A percentile compares a stretch with the other conserved stretches of the same genome.
phyloP scores from a whole-genome alignment of 768 basidiomycete species.

The Hebeloma cylindrosporum region DNA sequence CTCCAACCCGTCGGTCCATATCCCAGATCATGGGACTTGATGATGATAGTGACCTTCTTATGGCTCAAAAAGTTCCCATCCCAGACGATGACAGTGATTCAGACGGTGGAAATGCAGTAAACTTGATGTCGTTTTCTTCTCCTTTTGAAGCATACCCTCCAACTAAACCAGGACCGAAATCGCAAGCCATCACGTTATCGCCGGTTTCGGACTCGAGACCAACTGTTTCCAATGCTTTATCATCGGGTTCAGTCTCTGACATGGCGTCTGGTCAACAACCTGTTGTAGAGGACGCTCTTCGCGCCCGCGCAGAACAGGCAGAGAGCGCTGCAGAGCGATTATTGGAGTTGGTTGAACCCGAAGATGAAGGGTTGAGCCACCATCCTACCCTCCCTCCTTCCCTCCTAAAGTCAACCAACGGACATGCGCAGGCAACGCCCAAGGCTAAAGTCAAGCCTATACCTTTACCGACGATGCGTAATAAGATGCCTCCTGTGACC shows the following conservation, averaged over 20 bases:
- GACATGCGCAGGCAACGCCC: slow-evolving; percentile 33
- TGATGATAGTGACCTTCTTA: slow-evolving; percentile 66
- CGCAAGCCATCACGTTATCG: slow-evolving; percentile 49
- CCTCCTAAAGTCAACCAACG: slow-evolving; percentile 45
- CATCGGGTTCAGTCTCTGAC: slow-evolving; percentile 50
- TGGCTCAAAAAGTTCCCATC: slow-evolving; percentile 72
- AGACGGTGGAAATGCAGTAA: slow-evolving; percentile 57
- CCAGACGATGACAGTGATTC: slow-evolving; percentile 76
- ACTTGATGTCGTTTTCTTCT: slow-evolving; percentile 72
- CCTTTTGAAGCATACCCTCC: slow-evolving; percentile 55
- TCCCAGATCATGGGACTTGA: slow-evolving; percentile 37
- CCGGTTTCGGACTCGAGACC: slow-evolving; percentile 55
- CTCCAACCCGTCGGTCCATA: slow-evolving; percentile 44
- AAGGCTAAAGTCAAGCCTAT: slow-evolving; percentile 42
- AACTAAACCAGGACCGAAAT: slow-evolving; percentile 31
- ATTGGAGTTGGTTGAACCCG: slow-evolving; percentile 82
- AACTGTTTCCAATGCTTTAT: slow-evolving; percentile 60
- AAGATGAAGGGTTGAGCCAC: slow-evolving; percentile 51
- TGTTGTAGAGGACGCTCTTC: slow-evolving; percentile 80
- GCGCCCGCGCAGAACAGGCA: slow-evolving; percentile 88
- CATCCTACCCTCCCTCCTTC: slow-evolving; percentile 57
- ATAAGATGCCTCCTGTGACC: slow-evolving; percentile 51
- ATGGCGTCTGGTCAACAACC: slow-evolving; percentile 36
- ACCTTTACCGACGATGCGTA: slow-evolving; percentile 34
- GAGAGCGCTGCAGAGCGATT: slow-evolving; percentile 90